Evolutionary conservation across 2,329 filamentous ascomycete species (phyloP).

Genomic region (Tympanopsis confertula): DNA sequence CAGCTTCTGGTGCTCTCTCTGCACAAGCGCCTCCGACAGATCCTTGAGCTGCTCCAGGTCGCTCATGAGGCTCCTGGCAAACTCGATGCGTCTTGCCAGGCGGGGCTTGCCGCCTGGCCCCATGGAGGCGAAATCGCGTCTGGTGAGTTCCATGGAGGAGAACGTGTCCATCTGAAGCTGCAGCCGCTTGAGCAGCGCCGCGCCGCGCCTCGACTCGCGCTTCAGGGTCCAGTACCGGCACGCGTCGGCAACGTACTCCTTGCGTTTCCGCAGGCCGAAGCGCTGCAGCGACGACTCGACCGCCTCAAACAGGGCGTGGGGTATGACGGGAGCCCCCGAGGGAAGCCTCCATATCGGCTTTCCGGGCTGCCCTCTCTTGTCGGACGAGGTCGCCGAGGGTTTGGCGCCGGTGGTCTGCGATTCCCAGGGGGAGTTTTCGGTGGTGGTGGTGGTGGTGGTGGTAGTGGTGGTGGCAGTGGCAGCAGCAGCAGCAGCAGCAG

Average conservation of each 20-base stretch:
- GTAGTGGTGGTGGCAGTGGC: constrained; percentile 68
- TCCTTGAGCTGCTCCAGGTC: constrained; percentile 69
- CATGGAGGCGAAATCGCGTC: constrained; percentile 92
- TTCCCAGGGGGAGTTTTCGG: constrained; percentile 64
- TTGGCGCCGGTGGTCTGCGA: constrained; percentile 49
- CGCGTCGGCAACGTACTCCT: constrained; percentile 83
- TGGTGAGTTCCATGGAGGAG: constrained; percentile 91
- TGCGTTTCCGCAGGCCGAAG: constrained; percentile 71
- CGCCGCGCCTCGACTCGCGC: constrained; percentile 80
- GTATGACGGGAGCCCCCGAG: constrained; percentile 88
- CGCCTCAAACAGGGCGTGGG: constrained; percentile 73
- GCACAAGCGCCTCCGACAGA: constrained; percentile 59
- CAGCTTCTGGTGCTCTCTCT: constrained; percentile 68
- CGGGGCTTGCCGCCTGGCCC: constrained; percentile 70
- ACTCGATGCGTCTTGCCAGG: constrained; percentile 74
- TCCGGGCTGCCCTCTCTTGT: constrained; percentile 64
- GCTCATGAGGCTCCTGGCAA: constrained; percentile 62
- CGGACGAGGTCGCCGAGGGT: constrained; percentile 43
- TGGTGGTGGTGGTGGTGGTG: constrained; percentile 31
- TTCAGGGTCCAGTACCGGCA: constrained; percentile 98
- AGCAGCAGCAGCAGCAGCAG: constrained; percentile 66
- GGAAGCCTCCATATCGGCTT: constrained; percentile 73
- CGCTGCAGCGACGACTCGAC: constrained; percentile 74
- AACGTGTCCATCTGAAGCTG: constrained; percentile 94
- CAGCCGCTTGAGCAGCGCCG: constrained; percentile 80